Evolutionary conservation across 352 stramenopile genomes (phyloP).

Genomic region (Phytophthora europaea): DNA sequence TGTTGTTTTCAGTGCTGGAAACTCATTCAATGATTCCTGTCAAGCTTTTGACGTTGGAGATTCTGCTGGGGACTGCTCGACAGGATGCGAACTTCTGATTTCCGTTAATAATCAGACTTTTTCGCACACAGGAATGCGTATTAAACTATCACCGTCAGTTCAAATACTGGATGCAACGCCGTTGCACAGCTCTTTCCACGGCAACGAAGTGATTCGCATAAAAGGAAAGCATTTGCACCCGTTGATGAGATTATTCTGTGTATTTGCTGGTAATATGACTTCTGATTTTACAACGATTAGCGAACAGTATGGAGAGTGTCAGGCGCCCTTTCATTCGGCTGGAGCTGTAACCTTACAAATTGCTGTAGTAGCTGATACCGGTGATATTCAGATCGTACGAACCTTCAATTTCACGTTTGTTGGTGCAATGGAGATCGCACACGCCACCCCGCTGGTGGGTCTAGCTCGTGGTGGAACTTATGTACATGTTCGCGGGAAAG

Average conservation of each 20-base stretch:
- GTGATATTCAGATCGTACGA: conserved; percentile 7
- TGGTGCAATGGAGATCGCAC: conserved; percentile 42
- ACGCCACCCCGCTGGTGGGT: conserved; percentile 29
- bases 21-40: conserved; percentile 23
- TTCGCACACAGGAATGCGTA: conserved; percentile 27
- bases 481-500: conserved; percentile 43
- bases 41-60: conserved; percentile 24
- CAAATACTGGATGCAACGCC: conserved; percentile 28
- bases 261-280: conserved; percentile 33
- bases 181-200: conserved; percentile 39
- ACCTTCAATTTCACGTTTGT: conserved; percentile 51
- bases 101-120: conserved; percentile 62
- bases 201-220: conserved; percentile 43
- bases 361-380: conserved; percentile 8
- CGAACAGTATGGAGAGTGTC: conserved; percentile 32
- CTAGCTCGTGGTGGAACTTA: conserved; percentile 41
- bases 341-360: conserved; percentile 35
- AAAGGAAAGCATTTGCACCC: conserved; percentile 28
- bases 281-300: conserved; percentile 14
- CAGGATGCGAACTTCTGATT: conserved; percentile 40
- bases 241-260: conserved; percentile 32
- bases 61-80: conserved; percentile 14
- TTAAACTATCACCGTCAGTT: conserved; percentile 22
- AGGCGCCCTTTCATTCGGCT: conserved; percentile 34
- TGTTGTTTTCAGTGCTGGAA: conserved; percentile 7